Base-by-base conservation (phyloP, 2,329 filamentous ascomycete species). In the Fusarium pseudoanthophilum region DNA sequence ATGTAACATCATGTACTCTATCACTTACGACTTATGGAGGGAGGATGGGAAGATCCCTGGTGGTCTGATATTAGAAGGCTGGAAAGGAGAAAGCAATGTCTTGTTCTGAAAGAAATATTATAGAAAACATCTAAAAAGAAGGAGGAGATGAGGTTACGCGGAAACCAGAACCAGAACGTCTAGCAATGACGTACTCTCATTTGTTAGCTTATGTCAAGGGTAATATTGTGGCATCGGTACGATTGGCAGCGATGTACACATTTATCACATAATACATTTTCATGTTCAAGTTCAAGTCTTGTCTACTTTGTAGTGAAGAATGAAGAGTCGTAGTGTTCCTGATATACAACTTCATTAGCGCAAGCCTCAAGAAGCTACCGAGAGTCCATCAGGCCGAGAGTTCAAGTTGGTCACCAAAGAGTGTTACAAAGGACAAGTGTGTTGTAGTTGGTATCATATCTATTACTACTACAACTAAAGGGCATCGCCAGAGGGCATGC, bases 401-500 rank as follows among this genome's bases (percentile, higher is more conserved):
- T n/a, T 30, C 11, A 49, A 37, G 20, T 30, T 49, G 8, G 26
- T 7, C 5, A 58, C 7, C 24, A 10, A 11, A 28, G 30, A 28
- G 55, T 18, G 13, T 39, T 15, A 20, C 18, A 43, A 45, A 49
- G 9, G 21, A 8, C 21, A 42, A 30, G 57, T 42, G 14, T 32
- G 57, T 36, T n/a, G 28, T 48, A 51, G 64, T 48, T 74, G 51
- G 66, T 78, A 77, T 77, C 75, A 67, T 75, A 57, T 78, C 56
- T 78, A 78, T 78, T 78, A 78, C 60, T 71, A 77, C 75, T 78
- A 78, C 67, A 69, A 78, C 68, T 78, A 78, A 62, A 62, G 66
- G 69, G 66, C 69, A 65, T 67, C 62, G 70, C 67, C 75, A 66
- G 55, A 65, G 62, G 45, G 66, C 60, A 60, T 71, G 40, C 57